Percentiles rank a stretch among this genome's conserved stretches.
phyloP scores from a whole-genome alignment of 768 basidiomycete species.

The Roridomyces roridus region DNA sequence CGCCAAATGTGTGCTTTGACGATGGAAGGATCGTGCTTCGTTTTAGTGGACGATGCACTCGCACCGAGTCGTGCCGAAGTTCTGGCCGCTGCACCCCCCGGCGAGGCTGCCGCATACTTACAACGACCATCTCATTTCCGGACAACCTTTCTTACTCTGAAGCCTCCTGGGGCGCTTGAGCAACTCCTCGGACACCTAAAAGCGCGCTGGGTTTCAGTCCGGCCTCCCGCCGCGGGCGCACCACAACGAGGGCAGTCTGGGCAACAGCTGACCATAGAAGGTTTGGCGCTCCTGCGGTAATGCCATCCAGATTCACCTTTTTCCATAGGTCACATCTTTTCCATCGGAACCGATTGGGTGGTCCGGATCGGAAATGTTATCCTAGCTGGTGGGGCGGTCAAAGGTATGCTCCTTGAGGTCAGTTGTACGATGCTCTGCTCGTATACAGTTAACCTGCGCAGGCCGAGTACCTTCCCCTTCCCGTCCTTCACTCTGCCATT shows the following conservation, averaged over 20 bases:
- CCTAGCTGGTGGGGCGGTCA: conserved; percentile 74
- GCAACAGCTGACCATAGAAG: conserved; percentile 77
- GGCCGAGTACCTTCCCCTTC: conserved; percentile 86
- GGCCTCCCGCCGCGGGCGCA: conserved; percentile 48
- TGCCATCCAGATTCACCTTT: not conserved
- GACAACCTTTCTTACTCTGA: conserved; percentile 77
- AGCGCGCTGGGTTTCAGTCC: conserved; percentile 77
- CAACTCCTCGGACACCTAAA: conserved; percentile 75
- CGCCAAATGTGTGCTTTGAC: conserved; percentile 78
- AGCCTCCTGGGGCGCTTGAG: conserved; percentile 77
- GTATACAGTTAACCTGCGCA: conserved; percentile 31
- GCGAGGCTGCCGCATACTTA: conserved; percentile 46
- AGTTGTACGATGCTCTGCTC: conserved; percentile 14
- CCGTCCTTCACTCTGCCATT: conserved; percentile 66
- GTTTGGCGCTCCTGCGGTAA: conserved; percentile 28
- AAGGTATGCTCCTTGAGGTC: conserved; percentile 88
- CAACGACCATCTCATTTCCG: conserved; percentile 71
- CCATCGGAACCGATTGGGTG: conserved; percentile 83
- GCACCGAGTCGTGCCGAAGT: conserved; percentile 74
- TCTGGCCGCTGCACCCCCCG: conserved; percentile 48
- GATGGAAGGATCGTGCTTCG: conserved; percentile 83
- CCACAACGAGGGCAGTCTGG: conserved; percentile 56
- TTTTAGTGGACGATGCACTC: conserved; percentile 76
- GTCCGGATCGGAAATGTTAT: conserved; percentile 82
- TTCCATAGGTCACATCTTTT: conserved; percentile 53